Evolutionary conservation across 192 early-diverging fungal genomes (phyloP).

Genomic region (Rhizoclosmatium globosum): DNA sequence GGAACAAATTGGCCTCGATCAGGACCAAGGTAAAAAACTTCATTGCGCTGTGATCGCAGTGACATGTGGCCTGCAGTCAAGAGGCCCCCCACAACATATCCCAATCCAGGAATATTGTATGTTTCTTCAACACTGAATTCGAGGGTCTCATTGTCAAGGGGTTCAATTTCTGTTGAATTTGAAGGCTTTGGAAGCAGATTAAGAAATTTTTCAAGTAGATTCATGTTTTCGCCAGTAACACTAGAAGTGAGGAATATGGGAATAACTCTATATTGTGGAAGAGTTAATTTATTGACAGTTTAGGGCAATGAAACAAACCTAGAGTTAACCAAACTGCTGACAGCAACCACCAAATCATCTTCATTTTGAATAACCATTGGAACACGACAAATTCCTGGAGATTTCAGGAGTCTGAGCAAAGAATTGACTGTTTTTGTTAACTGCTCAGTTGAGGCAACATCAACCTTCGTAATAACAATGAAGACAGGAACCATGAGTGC

Average conservation of each 20-base stretch:
- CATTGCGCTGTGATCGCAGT: slow-evolving; percentile 3
- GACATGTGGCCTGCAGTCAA: slow-evolving; percentile 47
- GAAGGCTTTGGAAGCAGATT: slow-evolving; percentile 74
- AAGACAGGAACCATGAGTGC: slow-evolving; percentile 82
- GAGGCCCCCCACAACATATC: slow-evolving; percentile 55
- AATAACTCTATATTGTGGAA: slow-evolving; percentile 56
- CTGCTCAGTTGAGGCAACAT: slow-evolving; percentile 53
- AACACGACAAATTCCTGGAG: slow-evolving; percentile 53
- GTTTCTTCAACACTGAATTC: slow-evolving; percentile 86
- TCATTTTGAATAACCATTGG: slow-evolving; percentile 58
- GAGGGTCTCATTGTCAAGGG: slow-evolving; percentile 24
- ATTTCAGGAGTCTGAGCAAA: slow-evolving; percentile 50
- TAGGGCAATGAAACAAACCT: slow-evolving; percentile 29
- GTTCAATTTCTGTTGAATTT: slow-evolving; percentile 32
- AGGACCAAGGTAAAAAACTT: slow-evolving; percentile 68
- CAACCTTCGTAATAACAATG: slow-evolving; percentile 87
- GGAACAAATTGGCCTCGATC: slow-evolving; percentile 74
- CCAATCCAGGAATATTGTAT: slow-evolving; percentile 71
- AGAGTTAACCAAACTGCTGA: slow-evolving; percentile 39
- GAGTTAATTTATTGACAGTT: not conserved
- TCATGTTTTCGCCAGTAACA: slow-evolving; percentile 79
- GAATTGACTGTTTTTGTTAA: slow-evolving; percentile 54
- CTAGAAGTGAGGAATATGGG: slow-evolving; percentile 88
- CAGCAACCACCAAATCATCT: slow-evolving; percentile 51
- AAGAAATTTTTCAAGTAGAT: slow-evolving; percentile 72